Percentiles rank a stretch among this genome's conserved stretches.
Conservation (phyloP, 1,284 basidiomycete genomes). For the Ustanciosporium gigantosporum region DNA sequence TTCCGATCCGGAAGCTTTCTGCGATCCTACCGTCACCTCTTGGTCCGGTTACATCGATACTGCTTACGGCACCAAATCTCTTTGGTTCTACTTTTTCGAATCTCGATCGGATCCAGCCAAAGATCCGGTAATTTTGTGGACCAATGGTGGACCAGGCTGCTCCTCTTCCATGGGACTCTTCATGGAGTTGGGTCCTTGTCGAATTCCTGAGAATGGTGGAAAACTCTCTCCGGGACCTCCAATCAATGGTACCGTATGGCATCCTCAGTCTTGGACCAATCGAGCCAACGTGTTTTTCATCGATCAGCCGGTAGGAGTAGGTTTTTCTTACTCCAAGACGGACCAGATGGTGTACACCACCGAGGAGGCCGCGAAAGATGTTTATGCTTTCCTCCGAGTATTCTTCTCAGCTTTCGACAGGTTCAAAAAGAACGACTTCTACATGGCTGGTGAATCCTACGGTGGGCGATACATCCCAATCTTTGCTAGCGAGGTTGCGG, state of each 20-base stretch:
- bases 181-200: constrained; percentile 69
- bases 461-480: constrained; percentile 78
- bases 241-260: constrained; percentile 68
- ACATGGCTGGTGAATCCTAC: constrained; percentile 57
- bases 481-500: constrained; percentile 77
- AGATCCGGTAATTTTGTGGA: constrained; percentile 66
- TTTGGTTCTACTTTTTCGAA: constrained; percentile 86
- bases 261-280: constrained; percentile 70
- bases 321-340: constrained; percentile 73
- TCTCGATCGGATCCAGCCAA: constrained; percentile 71
- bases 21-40: constrained; percentile 52
- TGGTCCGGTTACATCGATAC: constrained; percentile 66
- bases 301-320: constrained; percentile 73
- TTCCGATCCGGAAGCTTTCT: constrained; percentile 48
- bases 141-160: constrained; percentile 59
- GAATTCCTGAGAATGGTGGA: constrained; percentile 30
- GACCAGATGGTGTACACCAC: constrained; percentile 64
- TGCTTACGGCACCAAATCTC: constrained; percentile 68
- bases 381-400: constrained; percentile 61
- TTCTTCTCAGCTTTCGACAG: constrained; percentile 60
- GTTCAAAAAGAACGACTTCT: constrained; percentile 53
- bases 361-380: constrained; percentile 58
- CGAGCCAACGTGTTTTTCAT: constrained; percentile 74
- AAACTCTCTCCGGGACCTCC: constrained; percentile 29
- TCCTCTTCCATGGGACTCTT: constrained; percentile 66